These are phyloP conservation scores for Globisporangium abappressorium DNA, from an alignment of 352 stramenopile genomes.

Conservation along the genomic window DNA sequence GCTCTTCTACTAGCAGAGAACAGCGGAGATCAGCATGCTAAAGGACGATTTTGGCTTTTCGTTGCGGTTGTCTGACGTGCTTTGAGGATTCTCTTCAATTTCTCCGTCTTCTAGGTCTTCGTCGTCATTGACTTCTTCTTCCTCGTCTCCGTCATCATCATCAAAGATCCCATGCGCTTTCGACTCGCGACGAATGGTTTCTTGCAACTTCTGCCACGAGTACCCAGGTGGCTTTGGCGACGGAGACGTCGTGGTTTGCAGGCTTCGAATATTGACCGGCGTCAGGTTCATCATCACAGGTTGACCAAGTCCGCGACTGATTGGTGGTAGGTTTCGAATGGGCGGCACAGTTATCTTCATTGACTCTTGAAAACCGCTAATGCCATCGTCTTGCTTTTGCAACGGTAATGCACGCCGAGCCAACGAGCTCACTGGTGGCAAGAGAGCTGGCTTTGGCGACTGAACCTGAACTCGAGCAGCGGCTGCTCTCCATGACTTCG, in stretches of 20 bases:
- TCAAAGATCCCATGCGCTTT: constrained; percentile 53
- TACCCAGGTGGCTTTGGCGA: constrained; percentile 44
- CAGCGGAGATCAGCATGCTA: constrained; percentile 45
- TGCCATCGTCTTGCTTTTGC: constrained; percentile 6
- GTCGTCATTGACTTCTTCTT: constrained; percentile 10
- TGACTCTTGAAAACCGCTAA: background rate
- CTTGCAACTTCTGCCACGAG: constrained; percentile 74
- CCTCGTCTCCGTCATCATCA: constrained; percentile 24
- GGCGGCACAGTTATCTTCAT: constrained; percentile 10
- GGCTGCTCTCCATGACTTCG: constrained; percentile 15
- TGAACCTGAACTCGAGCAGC: constrained; percentile 5
- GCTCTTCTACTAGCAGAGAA: constrained; percentile 35
- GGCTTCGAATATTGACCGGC: constrained; percentile 12
- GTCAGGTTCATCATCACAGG: constrained; percentile 4
- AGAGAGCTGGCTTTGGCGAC: constrained; percentile 10
- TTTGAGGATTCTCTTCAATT: background rate
- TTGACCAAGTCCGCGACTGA: background rate
- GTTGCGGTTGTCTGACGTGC: background rate
- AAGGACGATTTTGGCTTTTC: constrained; percentile 22
- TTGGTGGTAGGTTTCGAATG: constrained; percentile 13
- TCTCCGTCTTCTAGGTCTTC: constrained; percentile 20
- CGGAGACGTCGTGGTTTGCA: constrained; percentile 3
- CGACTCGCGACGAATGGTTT: constrained; percentile 68
- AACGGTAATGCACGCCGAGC: background rate
- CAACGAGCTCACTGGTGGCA: constrained; percentile 15